Conservation (phyloP, 208 protist genomes). For the Acanthamoeba culbertsoni region DNA sequence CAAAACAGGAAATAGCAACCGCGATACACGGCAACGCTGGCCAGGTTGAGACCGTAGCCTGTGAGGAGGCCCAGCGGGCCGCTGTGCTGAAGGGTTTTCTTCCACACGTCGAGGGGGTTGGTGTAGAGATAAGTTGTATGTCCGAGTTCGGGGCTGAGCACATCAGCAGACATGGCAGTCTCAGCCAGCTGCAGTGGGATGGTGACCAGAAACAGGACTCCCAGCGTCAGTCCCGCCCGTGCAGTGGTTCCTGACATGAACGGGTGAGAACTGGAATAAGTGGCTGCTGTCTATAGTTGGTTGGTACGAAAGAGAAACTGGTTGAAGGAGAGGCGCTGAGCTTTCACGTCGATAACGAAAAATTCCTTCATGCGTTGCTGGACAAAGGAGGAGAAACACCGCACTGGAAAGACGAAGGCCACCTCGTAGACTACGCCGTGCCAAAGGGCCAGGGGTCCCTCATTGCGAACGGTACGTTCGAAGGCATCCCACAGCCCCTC, state of each 20-base stretch:
- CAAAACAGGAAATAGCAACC: background rate
- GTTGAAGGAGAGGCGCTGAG: background rate
- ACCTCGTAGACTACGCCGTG: background rate
- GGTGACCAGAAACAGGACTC: background rate
- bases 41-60: background rate
- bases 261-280: background rate
- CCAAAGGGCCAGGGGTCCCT: background rate
- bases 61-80: background rate
- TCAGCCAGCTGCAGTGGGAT: background rate
- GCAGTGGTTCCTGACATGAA: too few relatives aligned
- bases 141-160: background rate
- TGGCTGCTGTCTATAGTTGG: background rate
- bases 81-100: background rate
- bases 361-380: background rate
- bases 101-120: background rate
- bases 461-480: background rate
- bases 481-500: background rate
- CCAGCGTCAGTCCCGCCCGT: too few relatives aligned
- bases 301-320: background rate
- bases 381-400: background rate
- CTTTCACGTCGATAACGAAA: background rate
- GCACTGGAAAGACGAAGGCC: background rate
- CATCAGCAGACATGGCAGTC: background rate
- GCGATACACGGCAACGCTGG: background rate
- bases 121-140: background rate